A percentile compares a stretch with the other conserved stretches of the same genome.
Conservation (phyloP, 2,329 filamentous ascomycete species). For the Fusarium sp. region DNA sequence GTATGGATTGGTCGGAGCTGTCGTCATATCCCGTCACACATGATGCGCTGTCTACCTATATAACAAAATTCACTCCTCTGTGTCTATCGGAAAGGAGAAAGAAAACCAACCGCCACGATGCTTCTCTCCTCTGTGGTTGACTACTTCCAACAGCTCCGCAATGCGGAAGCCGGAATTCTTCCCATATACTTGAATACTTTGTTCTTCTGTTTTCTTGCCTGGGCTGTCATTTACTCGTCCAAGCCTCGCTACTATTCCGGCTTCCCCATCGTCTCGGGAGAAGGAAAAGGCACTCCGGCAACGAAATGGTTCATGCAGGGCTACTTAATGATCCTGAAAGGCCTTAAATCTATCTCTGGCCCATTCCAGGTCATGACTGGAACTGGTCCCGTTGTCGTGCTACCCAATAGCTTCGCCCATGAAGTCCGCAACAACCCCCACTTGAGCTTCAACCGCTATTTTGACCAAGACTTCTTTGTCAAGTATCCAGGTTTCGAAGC, state of each 20-base stretch:
- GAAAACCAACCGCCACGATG: background rate
- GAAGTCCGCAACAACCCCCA: conserved; percentile 14
- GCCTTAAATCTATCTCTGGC: background rate
- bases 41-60: background rate
- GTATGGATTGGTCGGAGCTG: too few relatives aligned
- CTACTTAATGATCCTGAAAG: background rate
- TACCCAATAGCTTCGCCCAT: background rate
- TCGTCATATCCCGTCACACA: background rate
- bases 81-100: too few relatives aligned
- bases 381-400: background rate
- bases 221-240: background rate
- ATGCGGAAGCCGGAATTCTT: background rate
- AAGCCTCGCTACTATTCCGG: background rate
- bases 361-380: background rate
- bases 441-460: conserved; percentile 19
- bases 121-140: background rate
- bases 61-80: too few relatives aligned
- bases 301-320: background rate
- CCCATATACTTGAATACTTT: background rate
- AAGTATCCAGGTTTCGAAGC: conserved; percentile 21
- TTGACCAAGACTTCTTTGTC: conserved; percentile 21
- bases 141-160: background rate
- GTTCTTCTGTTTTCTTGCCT: background rate
- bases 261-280: conserved; percentile 8
- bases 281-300: background rate